Base-by-base conservation (phyloP, 164 flowering plant genomes). In the Macadamia integrifolia region DNA sequence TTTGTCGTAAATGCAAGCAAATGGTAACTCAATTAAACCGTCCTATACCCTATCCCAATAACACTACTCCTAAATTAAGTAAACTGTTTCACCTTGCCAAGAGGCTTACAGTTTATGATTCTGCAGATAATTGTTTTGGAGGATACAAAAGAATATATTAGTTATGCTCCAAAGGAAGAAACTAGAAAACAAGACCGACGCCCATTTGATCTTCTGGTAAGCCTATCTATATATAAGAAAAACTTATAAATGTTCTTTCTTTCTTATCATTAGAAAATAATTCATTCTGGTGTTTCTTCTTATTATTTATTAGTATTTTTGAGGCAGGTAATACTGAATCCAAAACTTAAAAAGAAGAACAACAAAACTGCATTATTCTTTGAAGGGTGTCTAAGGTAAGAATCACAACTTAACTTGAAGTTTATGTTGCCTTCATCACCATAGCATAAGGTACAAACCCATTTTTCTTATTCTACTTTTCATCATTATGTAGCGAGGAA, bases 191-290 rank as follows among this genome's bases (percentile, higher is more conserved):
- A 87, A 74, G 89, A 90, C 50, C 78, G 97, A 56, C 84, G 66
- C 13, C 84, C 94, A 60, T 91, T 89, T 78, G 93, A 93, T 82
- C 98, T 93, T 75, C 63, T 91, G 94, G 98, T 93, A 86, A 76
- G 90, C 74, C 64, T 18, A 66, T 64, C 29, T 49, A 11, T 56
- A 7, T 23, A 6, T 5, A 5, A 32, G 18, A 55, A 35, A 56
- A 66, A 28, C 8, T 8, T 57, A 6, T 17, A 12, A 48, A 60
- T 69, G n/a, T 65, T 40, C 32, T 32, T 62, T 32, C 40, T 35
- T 35, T 11, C 30, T 57, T 60, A 48, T 58, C 60, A 61, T 66
- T 60, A 30, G 35, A 18, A 30, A 32, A 31, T 10, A 69, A 40
- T 44, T 63, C 48, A 71, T 49, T 5, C 68, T 69, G 73, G 67